Evolutionary conservation across 805 yeast species (phyloP), one percentile per base, ranked within the genome.

Genomic region (Yamadazyma sp.): DNA sequence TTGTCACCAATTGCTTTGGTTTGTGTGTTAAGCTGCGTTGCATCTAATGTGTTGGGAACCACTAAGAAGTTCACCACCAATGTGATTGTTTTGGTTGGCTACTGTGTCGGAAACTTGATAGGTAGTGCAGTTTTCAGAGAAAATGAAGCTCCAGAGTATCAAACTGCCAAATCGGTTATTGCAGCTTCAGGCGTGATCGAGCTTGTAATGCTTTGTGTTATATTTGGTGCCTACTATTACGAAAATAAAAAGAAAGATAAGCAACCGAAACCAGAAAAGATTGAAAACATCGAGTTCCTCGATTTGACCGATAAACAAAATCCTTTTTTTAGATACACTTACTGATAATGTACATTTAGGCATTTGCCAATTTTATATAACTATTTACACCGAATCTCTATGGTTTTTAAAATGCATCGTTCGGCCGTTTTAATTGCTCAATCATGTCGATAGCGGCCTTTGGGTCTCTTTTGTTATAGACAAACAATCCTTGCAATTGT

Each of bases 401-500:
- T 25, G 8, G 12, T 28, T 28, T 31, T 23, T 28, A 33, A 29
- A 38, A 38, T 4, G 38, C 30, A 33, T 34, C 28, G 18, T 38
- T 33, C 47, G 68, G 65, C 34, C 57, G 47, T 34, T 48, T 53
- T 45, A 77, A 59, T 2, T 72, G 60, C 25, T 62, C 73, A 11
- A 85, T 73, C 80, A 82, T 84, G 10, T 64, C 64, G 18, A 90
- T 62, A 0, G 98, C 96, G 4, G 75, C 75, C 22, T 73, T 71
- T 0, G 98, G 95, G 42, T 80, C 82, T 41, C 83, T 76, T 60
- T 93, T 93, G 63, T 87, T 86, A 65, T 86, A 86, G 2, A 93
- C 96, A 68, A 93, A 93, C 35, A 93, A 70, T 0, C 99, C 99
- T 59, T 93, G 99, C 41, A 93, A 70, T 55, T 88, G 96, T 1